These are phyloP conservation scores for Hysterium pulicare DNA, from an alignment of 2,329 filamentous ascomycete genomes.

Conservation along the genomic window DNA sequence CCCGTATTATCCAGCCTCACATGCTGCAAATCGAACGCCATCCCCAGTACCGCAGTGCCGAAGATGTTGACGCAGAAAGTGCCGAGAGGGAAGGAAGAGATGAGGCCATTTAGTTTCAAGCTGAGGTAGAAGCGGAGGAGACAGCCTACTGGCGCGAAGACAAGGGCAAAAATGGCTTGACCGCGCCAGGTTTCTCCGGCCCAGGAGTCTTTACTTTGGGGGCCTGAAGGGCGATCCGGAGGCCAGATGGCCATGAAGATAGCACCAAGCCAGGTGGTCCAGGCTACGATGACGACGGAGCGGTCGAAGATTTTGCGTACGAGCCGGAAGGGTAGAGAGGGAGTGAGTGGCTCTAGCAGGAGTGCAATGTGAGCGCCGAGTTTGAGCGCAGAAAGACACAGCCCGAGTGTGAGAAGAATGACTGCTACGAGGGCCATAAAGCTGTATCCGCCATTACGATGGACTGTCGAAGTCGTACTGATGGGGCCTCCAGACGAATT, in stretches of 20 bases:
- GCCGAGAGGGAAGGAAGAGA: conserved; percentile 72
- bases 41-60: conserved; percentile 70
- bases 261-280: conserved; percentile 74
- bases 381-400: conserved; percentile 68
- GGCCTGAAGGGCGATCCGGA: conserved; percentile 49
- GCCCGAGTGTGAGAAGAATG: conserved; percentile 65
- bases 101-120: conserved; percentile 64
- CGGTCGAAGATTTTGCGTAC: conserved; percentile 63
- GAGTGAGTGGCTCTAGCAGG: conserved; percentile 55
- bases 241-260: conserved; percentile 69
- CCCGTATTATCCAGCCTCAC: conserved; percentile 46
- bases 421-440: conserved; percentile 79
- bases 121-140: conserved; percentile 71
- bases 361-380: conserved; percentile 73
- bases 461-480: conserved; percentile 26
- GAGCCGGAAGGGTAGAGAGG: conserved; percentile 57
- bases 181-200: conserved; percentile 67
- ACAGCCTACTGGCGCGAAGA: conserved; percentile 80
- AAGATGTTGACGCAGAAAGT: conserved; percentile 80
- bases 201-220: conserved; percentile 21
- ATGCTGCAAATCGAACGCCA: conserved; percentile 77
- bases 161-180: conserved; percentile 68
- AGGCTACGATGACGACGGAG: conserved; percentile 61
- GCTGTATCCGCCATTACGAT: conserved; percentile 71
- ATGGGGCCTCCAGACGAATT: conserved; percentile 26